Conservation (phyloP, 257 asterid species). For the Solanum sitiens region DNA sequence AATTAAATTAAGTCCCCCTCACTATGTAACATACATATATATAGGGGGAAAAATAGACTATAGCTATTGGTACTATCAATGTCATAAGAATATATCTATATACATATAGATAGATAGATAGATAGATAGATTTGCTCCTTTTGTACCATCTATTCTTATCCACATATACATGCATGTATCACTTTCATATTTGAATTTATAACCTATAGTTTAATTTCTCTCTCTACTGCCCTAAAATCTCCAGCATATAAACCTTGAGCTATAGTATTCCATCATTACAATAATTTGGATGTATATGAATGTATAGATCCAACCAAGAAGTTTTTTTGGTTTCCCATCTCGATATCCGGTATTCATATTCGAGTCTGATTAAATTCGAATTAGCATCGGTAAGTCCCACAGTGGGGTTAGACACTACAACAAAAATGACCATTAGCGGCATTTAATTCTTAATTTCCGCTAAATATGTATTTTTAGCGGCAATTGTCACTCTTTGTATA, state of each 20-base stretch:
- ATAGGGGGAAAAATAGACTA: background rate
- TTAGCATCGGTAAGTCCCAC: too few species aligned
- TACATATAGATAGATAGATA: too few species aligned
- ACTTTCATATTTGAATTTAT: background rate
- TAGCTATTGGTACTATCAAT: background rate
- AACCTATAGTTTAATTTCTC: background rate
- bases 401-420: too few species aligned
- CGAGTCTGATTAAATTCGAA: too few species aligned
- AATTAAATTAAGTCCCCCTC: background rate
- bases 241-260: background rate
- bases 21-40: background rate
- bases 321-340: background rate
- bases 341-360: too few species aligned
- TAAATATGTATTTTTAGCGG: too few species aligned
- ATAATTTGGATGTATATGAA: background rate
- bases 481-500: too few species aligned
- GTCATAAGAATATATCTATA: background rate
- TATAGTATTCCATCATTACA: background rate
- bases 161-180: background rate
- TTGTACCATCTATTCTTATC: background rate
- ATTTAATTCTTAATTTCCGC: too few species aligned
- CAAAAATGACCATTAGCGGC: too few species aligned
- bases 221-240: background rate
- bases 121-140: background rate
- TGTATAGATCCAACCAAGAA: background rate